phyloP scores from a whole-genome alignment of 2,329 filamentous ascomycete genomes.

The Fusarium praegraminearum region DNA sequence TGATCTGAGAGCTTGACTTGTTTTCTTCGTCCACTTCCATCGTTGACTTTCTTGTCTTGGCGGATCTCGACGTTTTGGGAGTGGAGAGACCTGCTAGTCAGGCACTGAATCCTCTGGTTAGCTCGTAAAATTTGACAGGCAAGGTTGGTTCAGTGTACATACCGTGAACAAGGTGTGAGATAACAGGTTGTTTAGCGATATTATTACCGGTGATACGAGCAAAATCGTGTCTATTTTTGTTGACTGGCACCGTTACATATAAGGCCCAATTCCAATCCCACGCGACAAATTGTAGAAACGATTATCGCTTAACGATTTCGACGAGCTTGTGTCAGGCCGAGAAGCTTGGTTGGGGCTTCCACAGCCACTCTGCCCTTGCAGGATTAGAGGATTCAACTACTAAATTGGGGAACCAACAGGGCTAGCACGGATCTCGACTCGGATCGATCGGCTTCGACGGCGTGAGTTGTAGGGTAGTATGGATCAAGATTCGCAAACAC shows the following conservation, averaged over 20 bases:
- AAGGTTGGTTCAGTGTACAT: slow-evolving; percentile 4
- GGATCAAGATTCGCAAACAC: neutral
- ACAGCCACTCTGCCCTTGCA: neutral
- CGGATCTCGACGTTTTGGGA: slow-evolving; percentile 7
- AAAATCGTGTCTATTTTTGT: neutral
- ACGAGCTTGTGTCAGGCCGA: neutral
- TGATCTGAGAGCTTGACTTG: neutral
- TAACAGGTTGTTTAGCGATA: neutral
- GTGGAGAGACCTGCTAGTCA: slow-evolving; percentile 5
- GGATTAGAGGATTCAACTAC: neutral
- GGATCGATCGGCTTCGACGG: neutral
- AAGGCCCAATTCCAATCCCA: neutral
- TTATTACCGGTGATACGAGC: neutral
- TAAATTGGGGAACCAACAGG: neutral
- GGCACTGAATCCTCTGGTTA: slow-evolving; percentile 15
- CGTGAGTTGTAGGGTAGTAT: neutral
- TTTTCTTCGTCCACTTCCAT: slow-evolving; percentile 2
- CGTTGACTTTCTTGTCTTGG: slow-evolving; percentile 10
- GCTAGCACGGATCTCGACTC: slow-evolving; percentile 1
- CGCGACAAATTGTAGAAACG: neutral
- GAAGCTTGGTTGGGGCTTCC: neutral
- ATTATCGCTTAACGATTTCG: neutral
- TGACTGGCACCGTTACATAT: neutral
- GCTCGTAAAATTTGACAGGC: slow-evolving; percentile 19
- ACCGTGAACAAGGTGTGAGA: neutral